Conservation (phyloP, 192 early-diverging fungal genomes). For the Rhizoclosmatium sp. region DNA sequence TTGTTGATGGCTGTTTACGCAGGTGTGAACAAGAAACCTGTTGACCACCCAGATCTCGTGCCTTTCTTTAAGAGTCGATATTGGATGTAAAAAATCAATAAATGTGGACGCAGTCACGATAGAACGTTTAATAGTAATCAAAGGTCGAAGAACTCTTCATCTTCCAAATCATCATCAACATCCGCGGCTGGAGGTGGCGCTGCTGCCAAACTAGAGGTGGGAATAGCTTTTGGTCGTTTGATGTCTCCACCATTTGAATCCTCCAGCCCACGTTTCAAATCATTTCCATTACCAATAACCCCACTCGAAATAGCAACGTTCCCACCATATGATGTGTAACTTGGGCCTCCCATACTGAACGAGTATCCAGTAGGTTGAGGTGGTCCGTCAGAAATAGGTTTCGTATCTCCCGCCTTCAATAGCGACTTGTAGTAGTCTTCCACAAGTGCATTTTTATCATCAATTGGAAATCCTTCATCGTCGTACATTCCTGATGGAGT, state of each 20-base stretch:
- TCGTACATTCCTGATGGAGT: not conserved
- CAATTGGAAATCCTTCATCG: conserved; percentile 8
- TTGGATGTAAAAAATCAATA: conserved; percentile 47
- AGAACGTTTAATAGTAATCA: not conserved
- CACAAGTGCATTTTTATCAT: not conserved
- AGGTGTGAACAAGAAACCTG: conserved; percentile 53
- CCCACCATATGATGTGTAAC: not conserved
- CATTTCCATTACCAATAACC: not conserved
- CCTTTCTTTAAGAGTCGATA: conserved; percentile 61
- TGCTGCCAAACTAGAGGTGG: not conserved
- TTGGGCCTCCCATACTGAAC: not conserved
- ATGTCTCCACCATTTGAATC: not conserved
- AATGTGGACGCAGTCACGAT: no score
- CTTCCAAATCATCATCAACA: conserved; percentile 7
- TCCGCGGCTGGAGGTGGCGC: not conserved
- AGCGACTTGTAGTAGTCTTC: conserved; percentile 8
- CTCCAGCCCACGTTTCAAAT: not conserved
- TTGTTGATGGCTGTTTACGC: conserved; percentile 58
- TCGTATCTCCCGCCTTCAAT: not conserved
- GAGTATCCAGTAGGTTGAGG: not conserved
- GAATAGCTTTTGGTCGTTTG: not conserved
- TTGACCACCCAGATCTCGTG: conserved; percentile 53
- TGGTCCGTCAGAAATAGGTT: not conserved
- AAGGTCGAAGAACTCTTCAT: not conserved
- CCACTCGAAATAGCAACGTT: not conserved